Base-by-base conservation (phyloP, 2,329 filamentous ascomycete genomes). In the Fusarium miscanthi region DNA sequence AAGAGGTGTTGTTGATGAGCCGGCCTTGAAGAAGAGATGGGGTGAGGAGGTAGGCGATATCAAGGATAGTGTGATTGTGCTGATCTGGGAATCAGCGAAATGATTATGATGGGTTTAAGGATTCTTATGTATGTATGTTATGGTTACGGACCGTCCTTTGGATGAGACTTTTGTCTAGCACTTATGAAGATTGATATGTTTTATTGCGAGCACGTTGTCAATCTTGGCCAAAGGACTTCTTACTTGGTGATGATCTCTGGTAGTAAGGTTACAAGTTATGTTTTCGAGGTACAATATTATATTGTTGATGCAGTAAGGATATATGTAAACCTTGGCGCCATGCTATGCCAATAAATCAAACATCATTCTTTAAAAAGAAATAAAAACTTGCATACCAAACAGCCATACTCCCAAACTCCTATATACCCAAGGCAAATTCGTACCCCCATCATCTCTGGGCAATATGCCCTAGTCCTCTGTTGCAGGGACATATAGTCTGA, bases 31-130 rank as follows among this genome's bases (percentile, higher is more conserved):
- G 27, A 78, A 75, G 59, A 68, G 76, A 42, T 66, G 66, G 70
- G 30, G 37, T 4, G 62, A 67, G 35, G 42, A 52, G n/a, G 58
- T 41, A 4, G 43, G 45, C 21, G 72, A 70, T 14, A 25, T 43
- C 16, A 67, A 59, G 30, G 75, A 78, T 51, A 76, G 73, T 45
- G 72, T 78, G 16, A 76, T 78, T 74, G 76, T 78, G 46, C 58
- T 78, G 68, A 66, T 78, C 57, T 78, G 76, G 76, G 76, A 78
- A 64, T 67, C 75, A 40, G 73, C 70, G 38, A 56, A 52, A 64
- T 60, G 61, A 73, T 64, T 63, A 49, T 56, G 62, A 73, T 63
- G 43, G 51, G 11, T 51, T 49, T 23, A 65, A 66, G 25, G 59
- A 71, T 73, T 73, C 54, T 71, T 67, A 71, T 53, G 66, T 71